These are phyloP conservation scores for Akebia trifoliata DNA, from an alignment of 164 flowering plant genomes.

Conservation along the genomic window DNA sequence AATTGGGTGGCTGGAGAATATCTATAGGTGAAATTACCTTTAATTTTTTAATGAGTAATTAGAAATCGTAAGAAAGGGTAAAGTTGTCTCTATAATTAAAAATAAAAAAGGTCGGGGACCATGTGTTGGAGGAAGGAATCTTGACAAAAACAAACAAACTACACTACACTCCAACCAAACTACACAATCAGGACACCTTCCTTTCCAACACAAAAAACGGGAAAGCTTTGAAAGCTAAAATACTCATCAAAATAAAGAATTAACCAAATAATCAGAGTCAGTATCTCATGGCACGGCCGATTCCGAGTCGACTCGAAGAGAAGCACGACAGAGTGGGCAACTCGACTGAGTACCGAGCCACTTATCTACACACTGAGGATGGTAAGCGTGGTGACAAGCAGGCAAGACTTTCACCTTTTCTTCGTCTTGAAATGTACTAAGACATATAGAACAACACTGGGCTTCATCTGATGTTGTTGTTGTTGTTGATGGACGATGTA, in stretches of 20 bases:
- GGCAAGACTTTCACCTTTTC: constrained; percentile 73
- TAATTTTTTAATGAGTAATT: too few relatives aligned
- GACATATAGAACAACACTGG: constrained; percentile 79
- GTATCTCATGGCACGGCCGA: background rate
- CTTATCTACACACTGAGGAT: constrained; percentile 63
- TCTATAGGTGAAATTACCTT: too few relatives aligned
- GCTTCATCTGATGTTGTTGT: constrained; percentile 1
- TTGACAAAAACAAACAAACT: too few relatives aligned
- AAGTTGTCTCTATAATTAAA: too few relatives aligned
- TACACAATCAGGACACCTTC: too few relatives aligned
- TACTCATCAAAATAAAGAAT: background rate
- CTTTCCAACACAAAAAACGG: too few relatives aligned
- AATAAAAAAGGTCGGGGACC: too few relatives aligned
- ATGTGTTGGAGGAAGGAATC: too few relatives aligned
- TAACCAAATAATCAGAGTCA: background rate
- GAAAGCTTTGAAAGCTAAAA: background rate
- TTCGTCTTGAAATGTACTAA: constrained; percentile 43
- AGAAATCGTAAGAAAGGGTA: too few relatives aligned
- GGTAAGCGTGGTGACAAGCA: constrained; percentile 54
- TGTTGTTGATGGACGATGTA: constrained; percentile 20
- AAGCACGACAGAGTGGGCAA: constrained; percentile 76
- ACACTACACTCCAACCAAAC: too few relatives aligned
- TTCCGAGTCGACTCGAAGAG: constrained; percentile 24
- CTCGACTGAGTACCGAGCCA: constrained; percentile 66
- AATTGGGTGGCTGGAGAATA: too few relatives aligned